Conservation (phyloP, 225 moss, liverwort and hornwort genomes). For the Polytrichum formosum region DNA sequence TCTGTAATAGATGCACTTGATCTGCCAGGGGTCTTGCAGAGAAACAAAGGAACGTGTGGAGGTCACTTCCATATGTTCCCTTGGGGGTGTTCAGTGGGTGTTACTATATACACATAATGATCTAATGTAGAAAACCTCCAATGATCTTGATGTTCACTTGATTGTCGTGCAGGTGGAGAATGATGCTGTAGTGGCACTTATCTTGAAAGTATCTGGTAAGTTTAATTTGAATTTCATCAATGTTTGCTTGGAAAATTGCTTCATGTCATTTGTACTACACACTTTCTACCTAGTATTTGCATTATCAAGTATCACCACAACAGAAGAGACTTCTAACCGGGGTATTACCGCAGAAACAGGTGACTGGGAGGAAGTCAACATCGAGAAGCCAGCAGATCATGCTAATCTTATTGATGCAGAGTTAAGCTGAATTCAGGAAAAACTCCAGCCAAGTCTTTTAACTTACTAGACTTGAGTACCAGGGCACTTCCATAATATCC, state of each 20-base stretch:
- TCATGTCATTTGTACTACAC: neutral
- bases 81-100: too few relatives aligned
- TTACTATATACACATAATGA: too few relatives aligned
- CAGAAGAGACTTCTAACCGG: neutral
- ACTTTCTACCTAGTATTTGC: neutral
- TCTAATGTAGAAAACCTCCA: neutral
- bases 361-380: slow-evolving; percentile 58
- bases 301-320: neutral
- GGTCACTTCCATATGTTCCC: neutral
- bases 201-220: slow-evolving; percentile 49
- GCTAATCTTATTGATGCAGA: slow-evolving; percentile 57
- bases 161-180: slow-evolving; percentile 51
- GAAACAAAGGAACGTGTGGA: too few relatives aligned
- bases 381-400: slow-evolving; percentile 58
- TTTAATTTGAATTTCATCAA: neutral
- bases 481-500: too few relatives aligned
- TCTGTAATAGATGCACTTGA: too few relatives aligned
- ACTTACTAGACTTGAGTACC: too few relatives aligned
- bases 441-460: too few relatives aligned
- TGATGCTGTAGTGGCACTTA: slow-evolving; percentile 62
- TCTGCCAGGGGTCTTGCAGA: too few relatives aligned
- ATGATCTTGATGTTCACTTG: neutral
- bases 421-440: slow-evolving; percentile 23
- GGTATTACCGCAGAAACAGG: slow-evolving; percentile 43
- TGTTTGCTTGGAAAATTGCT: too few relatives aligned